Base-by-base conservation (phyloP, 768 basidiomycete species). In the Xerocomellus intermedius region DNA sequence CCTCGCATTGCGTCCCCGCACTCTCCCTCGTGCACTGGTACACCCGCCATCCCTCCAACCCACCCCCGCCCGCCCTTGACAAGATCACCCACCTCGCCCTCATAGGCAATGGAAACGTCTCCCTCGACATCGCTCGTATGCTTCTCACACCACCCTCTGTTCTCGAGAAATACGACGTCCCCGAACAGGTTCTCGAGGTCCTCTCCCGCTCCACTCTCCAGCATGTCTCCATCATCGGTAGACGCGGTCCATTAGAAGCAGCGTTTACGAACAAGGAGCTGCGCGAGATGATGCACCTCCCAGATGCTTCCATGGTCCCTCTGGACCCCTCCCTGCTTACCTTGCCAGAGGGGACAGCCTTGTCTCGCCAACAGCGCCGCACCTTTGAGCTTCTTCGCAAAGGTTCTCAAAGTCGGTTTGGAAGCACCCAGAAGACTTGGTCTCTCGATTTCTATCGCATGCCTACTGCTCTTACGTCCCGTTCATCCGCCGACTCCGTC, bases 11-110 rank as follows among this genome's bases (percentile, higher is more conserved):
- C n/a, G n/a, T n/a, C n/a, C n/a, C n/a, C n/a, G n/a, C 94, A 0
- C 77, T 97, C 4, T 84, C 82, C 1, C 73, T 99, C 41, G 94
- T 99, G 1, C 90, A 94, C 61, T 98, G 94, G 95, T 98, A 99
- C 74, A 98, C 96, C 13, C 86, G 82, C 44, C 94, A 98, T 69
- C 95, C 95, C 2, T 84, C 84, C 9, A 74, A 77, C 10, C 77
- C 81, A 0, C 67, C 79, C 0, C 77, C 87, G 1, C 85, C 88
- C 1, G 76, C 85, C 0, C 79, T 94, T 2, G 82, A 90, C 30
- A 79, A 79, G 38, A 72, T 83, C 4, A 67, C 77, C 2, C 89
- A 95, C 61, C 84, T 95, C 28, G 84, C 91, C 1, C 74, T 99
- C 50, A 87, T 98, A 42, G 96, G 97, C 0, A 91, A 94, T 58